Evolutionary conservation across 208 protist species (phyloP).

Genomic region (Leishmania tarentolae): DNA sequence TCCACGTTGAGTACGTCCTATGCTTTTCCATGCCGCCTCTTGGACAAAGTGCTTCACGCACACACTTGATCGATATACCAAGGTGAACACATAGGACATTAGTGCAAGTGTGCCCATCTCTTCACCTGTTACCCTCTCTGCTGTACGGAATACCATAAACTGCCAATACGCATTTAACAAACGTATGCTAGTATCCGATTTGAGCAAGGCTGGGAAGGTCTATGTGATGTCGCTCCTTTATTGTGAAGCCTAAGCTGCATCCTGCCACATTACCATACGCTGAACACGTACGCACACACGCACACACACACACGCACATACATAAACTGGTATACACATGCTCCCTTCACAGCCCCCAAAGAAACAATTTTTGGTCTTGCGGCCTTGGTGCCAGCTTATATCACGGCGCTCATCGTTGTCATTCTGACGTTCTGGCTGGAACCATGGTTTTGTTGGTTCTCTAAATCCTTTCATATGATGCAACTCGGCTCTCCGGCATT

Average conservation of each 20-base stretch:
- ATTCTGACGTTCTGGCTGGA: slow-evolving; percentile 50
- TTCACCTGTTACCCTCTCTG: slow-evolving; percentile 8
- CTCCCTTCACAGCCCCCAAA: not conserved
- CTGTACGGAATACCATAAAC: slow-evolving; percentile 8
- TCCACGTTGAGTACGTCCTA: not conserved
- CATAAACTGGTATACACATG: not conserved
- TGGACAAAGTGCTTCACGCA: not conserved
- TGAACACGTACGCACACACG: not conserved
- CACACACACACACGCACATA: not conserved
- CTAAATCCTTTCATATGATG: slow-evolving; percentile 69
- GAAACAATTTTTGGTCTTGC: slow-evolving; percentile 50
- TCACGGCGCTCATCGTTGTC: slow-evolving; percentile 47
- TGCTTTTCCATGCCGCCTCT: not conserved
- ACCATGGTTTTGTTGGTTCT: slow-evolving; percentile 59
- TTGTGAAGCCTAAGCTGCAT: not conserved
- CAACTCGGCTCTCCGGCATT: slow-evolving; percentile 43
- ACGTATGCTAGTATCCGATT: not conserved
- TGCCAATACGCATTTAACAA: not conserved
- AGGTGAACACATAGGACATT: too few relatives aligned
- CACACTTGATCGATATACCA: not conserved
- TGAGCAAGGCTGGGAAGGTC: not conserved
- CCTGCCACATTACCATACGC: not conserved
- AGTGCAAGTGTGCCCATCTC: not conserved
- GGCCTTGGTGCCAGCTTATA: slow-evolving; percentile 30
- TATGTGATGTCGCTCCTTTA: not conserved